These are phyloP conservation scores for Aureobasidium subglaciale DNA, from an alignment of 2,329 filamentous ascomycete genomes.

Conservation along the genomic window DNA sequence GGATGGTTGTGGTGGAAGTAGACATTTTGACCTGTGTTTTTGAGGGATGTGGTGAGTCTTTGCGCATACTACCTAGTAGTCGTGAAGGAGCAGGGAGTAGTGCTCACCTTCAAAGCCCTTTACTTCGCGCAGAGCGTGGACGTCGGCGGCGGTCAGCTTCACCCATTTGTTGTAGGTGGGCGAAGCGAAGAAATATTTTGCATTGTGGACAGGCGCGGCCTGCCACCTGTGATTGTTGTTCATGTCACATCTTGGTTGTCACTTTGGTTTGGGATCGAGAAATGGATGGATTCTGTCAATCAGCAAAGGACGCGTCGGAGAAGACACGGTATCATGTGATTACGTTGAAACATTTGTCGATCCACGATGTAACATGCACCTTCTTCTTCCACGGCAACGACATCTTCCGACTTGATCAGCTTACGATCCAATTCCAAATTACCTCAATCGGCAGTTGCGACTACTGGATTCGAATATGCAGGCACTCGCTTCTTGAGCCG, in stretches of 20 bases:
- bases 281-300: background rate
- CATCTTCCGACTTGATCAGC: too few relatives aligned
- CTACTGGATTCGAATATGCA: background rate
- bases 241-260: background rate
- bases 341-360: too few relatives aligned
- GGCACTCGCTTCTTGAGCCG: background rate
- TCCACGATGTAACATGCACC: too few relatives aligned
- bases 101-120: slow-evolving; percentile 45
- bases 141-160: slow-evolving; percentile 50
- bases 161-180: slow-evolving; percentile 59
- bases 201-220: slow-evolving; percentile 41
- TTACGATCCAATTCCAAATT: background rate
- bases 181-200: slow-evolving; percentile 53
- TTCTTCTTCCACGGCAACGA: background rate
- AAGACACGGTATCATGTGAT: background rate
- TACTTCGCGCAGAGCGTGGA: slow-evolving; percentile 45
- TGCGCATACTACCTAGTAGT: background rate
- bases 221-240: background rate
- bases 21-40: slow-evolving; percentile 43
- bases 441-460: background rate
- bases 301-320: background rate
- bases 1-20: slow-evolving; percentile 51
- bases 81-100: too few relatives aligned
- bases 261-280: background rate
- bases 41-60: background rate